Conservation (phyloP, 78 protist species). For the Neovahlkampfia damariscottae region DNA sequence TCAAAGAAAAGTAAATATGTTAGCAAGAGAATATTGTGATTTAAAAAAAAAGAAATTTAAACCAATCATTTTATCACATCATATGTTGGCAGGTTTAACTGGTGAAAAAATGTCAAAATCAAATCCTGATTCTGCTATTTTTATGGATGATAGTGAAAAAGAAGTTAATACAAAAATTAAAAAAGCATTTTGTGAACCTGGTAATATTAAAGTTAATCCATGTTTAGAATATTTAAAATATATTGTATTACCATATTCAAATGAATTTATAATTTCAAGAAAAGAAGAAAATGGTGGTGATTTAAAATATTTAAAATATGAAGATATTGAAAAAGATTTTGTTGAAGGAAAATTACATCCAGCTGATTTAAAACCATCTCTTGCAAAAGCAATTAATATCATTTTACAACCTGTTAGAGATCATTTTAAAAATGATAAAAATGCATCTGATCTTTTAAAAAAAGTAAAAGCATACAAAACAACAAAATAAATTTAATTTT, state of each 20-base stretch:
- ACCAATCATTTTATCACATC: constrained; percentile 93
- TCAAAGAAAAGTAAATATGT: constrained; percentile 97
- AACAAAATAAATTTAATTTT: constrained; percentile 52
- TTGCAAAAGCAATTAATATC: constrained; percentile 46
- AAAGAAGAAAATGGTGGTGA: constrained; percentile 37
- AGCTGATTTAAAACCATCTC: not conserved
- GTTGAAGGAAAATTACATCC: not conserved
- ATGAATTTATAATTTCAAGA: not conserved
- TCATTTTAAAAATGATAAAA: constrained; percentile 50
- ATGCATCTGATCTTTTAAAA: constrained; percentile 55
- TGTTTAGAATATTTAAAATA: constrained; percentile 50
- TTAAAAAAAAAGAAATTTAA: constrained; percentile 51
- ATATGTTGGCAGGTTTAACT: constrained; percentile 87
- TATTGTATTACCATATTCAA: constrained; percentile 25
- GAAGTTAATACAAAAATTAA: constrained; percentile 74
- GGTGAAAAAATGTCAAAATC: constrained; percentile 94
- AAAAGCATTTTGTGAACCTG: constrained; percentile 45
- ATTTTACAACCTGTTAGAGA: constrained; percentile 73
- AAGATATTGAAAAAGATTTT: constrained; percentile 9
- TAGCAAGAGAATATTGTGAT: constrained; percentile 94
- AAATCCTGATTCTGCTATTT: constrained; percentile 91
- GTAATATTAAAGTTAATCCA: constrained; percentile 7
- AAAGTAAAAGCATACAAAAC: constrained; percentile 43
- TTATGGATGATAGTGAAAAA: constrained; percentile 85
- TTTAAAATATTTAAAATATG: not conserved